These are phyloP conservation scores for Kregervanrija pseudodelftensis DNA, from an alignment of 805 yeast species.

Conservation along the genomic window DNA sequence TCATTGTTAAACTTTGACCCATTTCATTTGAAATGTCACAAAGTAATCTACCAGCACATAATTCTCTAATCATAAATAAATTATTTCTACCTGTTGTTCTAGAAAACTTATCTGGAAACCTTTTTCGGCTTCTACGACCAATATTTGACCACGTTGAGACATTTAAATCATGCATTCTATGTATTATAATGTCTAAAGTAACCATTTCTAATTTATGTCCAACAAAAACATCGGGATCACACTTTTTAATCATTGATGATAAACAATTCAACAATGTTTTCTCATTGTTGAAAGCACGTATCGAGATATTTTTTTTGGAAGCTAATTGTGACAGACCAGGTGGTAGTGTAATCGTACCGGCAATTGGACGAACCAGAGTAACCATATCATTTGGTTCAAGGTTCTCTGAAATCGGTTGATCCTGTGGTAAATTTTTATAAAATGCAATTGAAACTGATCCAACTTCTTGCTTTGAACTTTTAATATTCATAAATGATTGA, in stretches of 20 bases:
- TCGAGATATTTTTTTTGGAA: conserved; percentile 41
- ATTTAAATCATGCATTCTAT: conserved; percentile 68
- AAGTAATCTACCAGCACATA: conserved; percentile 76
- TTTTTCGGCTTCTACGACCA: conserved; percentile 73
- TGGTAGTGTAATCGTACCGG: conserved; percentile 55
- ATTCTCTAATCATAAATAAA: conserved; percentile 47
- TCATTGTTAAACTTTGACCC: conserved; percentile 86
- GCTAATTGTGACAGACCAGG: conserved; percentile 65
- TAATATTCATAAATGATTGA: conserved; percentile 72
- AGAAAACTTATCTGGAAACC: conserved; percentile 73
- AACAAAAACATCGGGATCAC: conserved; percentile 87
- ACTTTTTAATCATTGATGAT: conserved; percentile 56
- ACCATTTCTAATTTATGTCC: conserved; percentile 84
- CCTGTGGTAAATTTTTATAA: conserved; percentile 63
- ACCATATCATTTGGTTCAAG: conserved; percentile 52
- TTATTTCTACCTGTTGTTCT: conserved; percentile 44
- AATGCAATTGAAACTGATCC: conserved; percentile 76
- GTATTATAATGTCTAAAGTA: conserved; percentile 71
- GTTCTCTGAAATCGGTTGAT: conserved; percentile 61
- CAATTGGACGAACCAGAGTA: conserved; percentile 78
- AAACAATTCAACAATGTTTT: conserved; percentile 67
- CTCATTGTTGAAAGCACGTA: conserved; percentile 66
- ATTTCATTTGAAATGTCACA: conserved; percentile 93
- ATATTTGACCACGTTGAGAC: conserved; percentile 73
- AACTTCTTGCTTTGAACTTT: conserved; percentile 75